Base-by-base conservation (phyloP, 2,329 filamentous ascomycete genomes). In the Alternaria brassicae region DNA sequence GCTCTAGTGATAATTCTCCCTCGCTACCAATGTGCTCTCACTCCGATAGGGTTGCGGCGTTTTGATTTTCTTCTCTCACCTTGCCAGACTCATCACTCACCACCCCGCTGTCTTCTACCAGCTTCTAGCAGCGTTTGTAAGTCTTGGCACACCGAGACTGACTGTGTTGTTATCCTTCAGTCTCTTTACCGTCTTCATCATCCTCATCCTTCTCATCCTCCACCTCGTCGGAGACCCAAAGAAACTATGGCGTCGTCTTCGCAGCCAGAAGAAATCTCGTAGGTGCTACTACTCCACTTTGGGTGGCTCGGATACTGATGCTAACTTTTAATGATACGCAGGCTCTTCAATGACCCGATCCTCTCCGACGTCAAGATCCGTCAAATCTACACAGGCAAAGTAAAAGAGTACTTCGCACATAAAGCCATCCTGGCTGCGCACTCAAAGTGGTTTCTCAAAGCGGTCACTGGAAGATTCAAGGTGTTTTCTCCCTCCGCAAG, bases 301-400 rank as follows among this genome's bases (percentile, higher is more conserved):
- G 7, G 17, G 9, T 39, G 17, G 4, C 17, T 2, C 8, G 4
- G 36, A 13, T 10, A 9, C 32, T 6, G 12, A 10, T 5, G 36
- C 36, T 39, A 17, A 39, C 17, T 19, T 17, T 6, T 3, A 12
- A 5, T 39, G 21, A 39, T 17, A 21, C 17, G 12, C 6, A 61
- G 58, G 13, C 39, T 64, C 8, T 64, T 56, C 48, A 57, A 65
- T 39, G 32, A 62, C 12, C 27, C 52, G n/a, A 37, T 25, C 12
- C 25, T 65, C 27, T 65, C 59, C 2, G 52, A 62, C 41, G 23
- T 62, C 30, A 58, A 56, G 34, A 52, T 62, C 17, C 39, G 30
- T 1, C 56, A 57, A 21, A 47, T 50, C 17, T 49, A 53, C 32
- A 34, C 56, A 6, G 54, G 49, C 25, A 17, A 40, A 5, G 4